Base-by-base conservation (phyloP, 805 yeast species). In the Kodamaea leandrae region DNA sequence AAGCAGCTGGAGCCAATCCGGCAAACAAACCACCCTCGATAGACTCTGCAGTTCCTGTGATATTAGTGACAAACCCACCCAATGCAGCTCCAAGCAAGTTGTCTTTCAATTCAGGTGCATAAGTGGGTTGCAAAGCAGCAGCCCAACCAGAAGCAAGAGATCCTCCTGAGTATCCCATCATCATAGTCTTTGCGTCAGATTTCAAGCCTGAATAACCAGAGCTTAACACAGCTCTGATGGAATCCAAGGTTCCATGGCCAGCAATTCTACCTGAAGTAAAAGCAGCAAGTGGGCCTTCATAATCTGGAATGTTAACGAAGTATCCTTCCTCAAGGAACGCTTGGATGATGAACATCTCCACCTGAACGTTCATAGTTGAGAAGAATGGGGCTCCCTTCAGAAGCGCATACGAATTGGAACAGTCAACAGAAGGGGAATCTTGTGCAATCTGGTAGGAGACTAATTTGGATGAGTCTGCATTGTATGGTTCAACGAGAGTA, bases 131-230 rank as follows among this genome's bases (percentile, higher is more conserved):
- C 19, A 63, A 46, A 6, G 60, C 54, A 2, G 64, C 61, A n/a
- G 70, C 71, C 72, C 72, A 67, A 2, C 63, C 59, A 9, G 63
- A 40, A 13, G 72, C 67, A 18, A 65, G 42, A 1, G 67, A 52
- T 4, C 71, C 72, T 9, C 72, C 72, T 2, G 68, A 61, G 38
- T 61, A 67, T 0, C 72, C 72, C 65, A 64, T 63, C 35, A 66
- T 24, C 8, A 43, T 45, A 4, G 49, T 45, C n/a, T 45, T 39
- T 1, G 67, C 58, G 23, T 54, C 50, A 6, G 43, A 14, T 6
- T 41, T 28, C 18, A 60, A 27, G 4, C 57, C 36, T 9, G 49
- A 38, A 3, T 26, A 19, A 3, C 45, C 47, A 4, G 54, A 35
- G 3, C 41, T 28, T 20, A 65, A 47, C 1, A 54, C 46, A 2